A percentile compares a stretch with the other conserved stretches of the same genome.
phyloP scores from a whole-genome alignment of 2,329 filamentous ascomycete species.

The Dothideomycetes sp. region DNA sequence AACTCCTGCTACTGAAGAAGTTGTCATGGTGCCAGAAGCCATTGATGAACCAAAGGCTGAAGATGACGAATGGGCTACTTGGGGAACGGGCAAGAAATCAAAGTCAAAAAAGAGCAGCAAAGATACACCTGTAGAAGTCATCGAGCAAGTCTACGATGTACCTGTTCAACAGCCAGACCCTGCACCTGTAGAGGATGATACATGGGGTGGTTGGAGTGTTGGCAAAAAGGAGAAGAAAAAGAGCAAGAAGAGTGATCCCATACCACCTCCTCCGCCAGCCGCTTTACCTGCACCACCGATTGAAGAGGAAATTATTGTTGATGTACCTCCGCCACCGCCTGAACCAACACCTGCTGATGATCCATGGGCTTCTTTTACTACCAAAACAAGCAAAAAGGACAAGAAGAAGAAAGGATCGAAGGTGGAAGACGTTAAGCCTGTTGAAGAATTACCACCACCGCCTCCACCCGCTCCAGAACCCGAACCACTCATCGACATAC shows the following conservation, averaged over 20 bases:
- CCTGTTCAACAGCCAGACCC: conserved; percentile 11
- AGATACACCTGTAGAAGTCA: conserved; percentile 30
- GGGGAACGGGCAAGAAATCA: conserved; percentile 39
- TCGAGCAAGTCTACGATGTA: conserved; percentile 29
- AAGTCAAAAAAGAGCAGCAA: conserved; percentile 48
- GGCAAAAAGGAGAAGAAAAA: conserved; percentile 50
- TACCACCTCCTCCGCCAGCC: conserved; percentile 41
- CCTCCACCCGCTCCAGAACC: conserved; percentile 19
- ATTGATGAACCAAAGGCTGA: conserved; percentile 43
- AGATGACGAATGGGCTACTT: conserved; percentile 44
- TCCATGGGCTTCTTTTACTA: conserved; percentile 20
- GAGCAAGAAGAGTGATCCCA: conserved; percentile 41
- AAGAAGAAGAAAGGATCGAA: conserved; percentile 42
- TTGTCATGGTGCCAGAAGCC: conserved; percentile 35
- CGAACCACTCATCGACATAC: background rate
- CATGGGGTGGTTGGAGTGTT: conserved; percentile 25
- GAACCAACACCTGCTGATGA: conserved; percentile 19
- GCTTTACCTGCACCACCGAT: conserved; percentile 31
- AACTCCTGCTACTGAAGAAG: conserved; percentile 18
- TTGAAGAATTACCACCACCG: conserved; percentile 17
- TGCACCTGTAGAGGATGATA: conserved; percentile 28
- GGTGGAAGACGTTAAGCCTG: conserved; percentile 30
- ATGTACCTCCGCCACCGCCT: background rate
- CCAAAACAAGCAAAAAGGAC: conserved; percentile 44
- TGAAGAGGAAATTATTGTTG: conserved; percentile 27